A percentile compares a stretch with the other conserved stretches of the same genome.
Conservation (phyloP, 176 grass and related monocot genomes). For the Ensete glaucum region DNA sequence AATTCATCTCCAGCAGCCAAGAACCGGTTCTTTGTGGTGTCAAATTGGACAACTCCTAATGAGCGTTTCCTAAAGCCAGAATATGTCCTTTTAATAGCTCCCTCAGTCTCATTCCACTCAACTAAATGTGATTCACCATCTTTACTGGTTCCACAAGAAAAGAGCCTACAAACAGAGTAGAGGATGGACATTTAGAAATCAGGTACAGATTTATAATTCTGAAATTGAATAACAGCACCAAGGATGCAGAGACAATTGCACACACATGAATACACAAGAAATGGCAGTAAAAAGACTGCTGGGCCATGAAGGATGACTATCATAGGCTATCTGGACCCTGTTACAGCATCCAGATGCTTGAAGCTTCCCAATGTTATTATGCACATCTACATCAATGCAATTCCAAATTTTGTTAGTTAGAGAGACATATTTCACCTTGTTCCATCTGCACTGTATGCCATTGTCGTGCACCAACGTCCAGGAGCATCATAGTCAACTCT, state of each 20-base stretch:
- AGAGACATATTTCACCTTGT: slow-evolving; percentile 46
- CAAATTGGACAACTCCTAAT: slow-evolving; percentile 85
- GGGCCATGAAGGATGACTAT: no score
- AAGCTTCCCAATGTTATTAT: no score
- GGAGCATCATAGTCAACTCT: slow-evolving; percentile 99
- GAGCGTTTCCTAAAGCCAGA: slow-evolving; percentile 87
- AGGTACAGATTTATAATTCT: no score
- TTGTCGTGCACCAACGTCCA: slow-evolving; percentile 96
- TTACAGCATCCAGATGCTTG: no score
- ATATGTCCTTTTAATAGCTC: slow-evolving; percentile 89
- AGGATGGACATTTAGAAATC: neutral
- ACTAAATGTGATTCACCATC: slow-evolving; percentile 94
- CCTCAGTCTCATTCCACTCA: slow-evolving; percentile 99
- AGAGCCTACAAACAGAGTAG: slow-evolving; percentile 46
- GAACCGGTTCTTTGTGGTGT: slow-evolving; percentile 84
- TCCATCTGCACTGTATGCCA: slow-evolving; percentile 93
- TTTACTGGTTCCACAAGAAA: slow-evolving; percentile 97
- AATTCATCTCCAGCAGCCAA: slow-evolving; percentile 98
- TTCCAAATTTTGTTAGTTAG: neutral
- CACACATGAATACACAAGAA: no score
- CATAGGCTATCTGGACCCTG: no score
- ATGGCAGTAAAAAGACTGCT: no score
- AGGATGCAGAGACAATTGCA: no score
- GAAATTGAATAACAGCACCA: no score
- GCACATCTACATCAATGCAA: neutral